Evolutionary conservation across 2,329 filamentous ascomycete species (phyloP), one percentile per base, ranked within the genome.

Genomic region (Apiospora sp.): DNA sequence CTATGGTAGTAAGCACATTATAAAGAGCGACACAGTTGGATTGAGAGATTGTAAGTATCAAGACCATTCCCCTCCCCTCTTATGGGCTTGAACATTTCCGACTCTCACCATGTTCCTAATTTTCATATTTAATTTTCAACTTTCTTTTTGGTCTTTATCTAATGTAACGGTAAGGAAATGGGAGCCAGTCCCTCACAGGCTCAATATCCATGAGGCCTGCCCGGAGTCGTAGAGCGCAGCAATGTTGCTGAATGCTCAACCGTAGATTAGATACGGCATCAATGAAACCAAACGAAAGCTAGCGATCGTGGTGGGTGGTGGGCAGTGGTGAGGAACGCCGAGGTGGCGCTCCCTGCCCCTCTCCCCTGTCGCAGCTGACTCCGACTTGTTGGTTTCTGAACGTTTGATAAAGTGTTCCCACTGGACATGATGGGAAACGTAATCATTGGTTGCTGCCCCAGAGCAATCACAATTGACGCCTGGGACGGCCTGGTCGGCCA

Each of bases 351-450:
- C 4, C 54, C 2, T 61, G 10, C 5, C 14, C 34, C 34, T n/a
- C n/a, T n/a, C n/a, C 54, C 51, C 27, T 58, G 51, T 22, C 27
- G 54, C 54, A 61, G 54, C 54, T 61, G 54, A 58, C 51, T n/a
- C 22, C 4, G 48, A 54, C 1, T 34, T 34, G 27, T 22, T 61
- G 54, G 54, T 6, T 58, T 22, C 27, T 14, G 8, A 3, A n/a
- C n/a, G n/a, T n/a, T n/a, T n/a, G n/a, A n/a, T n/a, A n/a, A n/a
- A n/a, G n/a, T n/a, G n/a, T n/a, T n/a, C n/a, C n/a, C n/a, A n/a
- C n/a, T n/a, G n/a, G n/a, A n/a, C n/a, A n/a, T n/a, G n/a, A n/a
- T n/a, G n/a, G n/a, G n/a, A 37, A 61, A 34, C 27, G 27, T 34
- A 34, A 37, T 37, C 3, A 37, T 37, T 7, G 34, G 34, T 7